These are phyloP conservation scores for Globisporangium barbulae DNA, from an alignment of 352 stramenopile species.

Conservation along the genomic window DNA sequence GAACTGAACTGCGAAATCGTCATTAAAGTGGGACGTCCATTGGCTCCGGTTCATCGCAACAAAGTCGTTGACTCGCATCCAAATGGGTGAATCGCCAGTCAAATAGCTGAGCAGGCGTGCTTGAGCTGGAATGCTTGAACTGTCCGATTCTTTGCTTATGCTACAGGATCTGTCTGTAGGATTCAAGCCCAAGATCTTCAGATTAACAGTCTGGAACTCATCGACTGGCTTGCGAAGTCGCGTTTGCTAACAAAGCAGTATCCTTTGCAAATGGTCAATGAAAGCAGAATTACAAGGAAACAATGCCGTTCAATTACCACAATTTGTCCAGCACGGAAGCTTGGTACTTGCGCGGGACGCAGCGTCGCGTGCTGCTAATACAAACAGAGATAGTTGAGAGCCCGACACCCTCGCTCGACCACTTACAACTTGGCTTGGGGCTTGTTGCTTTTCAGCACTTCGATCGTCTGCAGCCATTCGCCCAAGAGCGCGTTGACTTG, in stretches of 20 bases:
- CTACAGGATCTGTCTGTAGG: not conserved
- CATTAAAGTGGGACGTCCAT: not conserved
- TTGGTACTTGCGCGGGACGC: not conserved
- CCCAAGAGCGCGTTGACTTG: conserved; percentile 9
- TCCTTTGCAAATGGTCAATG: not conserved
- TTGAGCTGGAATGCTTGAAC: not conserved
- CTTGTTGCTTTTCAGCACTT: not conserved
- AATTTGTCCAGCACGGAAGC: not conserved
- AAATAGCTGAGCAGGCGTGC: not conserved
- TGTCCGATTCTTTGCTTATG: not conserved
- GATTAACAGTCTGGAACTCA: not conserved
- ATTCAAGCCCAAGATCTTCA: not conserved
- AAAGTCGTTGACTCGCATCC: too few relatives aligned
- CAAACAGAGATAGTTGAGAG: not conserved
- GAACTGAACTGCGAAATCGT: not conserved
- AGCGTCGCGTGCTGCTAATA: not conserved
- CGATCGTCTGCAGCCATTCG: conserved; percentile 11
- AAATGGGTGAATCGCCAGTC: not conserved
- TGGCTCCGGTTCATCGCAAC: too few relatives aligned
- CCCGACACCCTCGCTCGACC: too few relatives aligned
- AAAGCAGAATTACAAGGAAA: not conserved
- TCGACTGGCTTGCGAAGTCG: not conserved
- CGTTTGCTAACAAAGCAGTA: not conserved
- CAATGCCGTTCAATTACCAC: conserved; percentile 2
- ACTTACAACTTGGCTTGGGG: conserved; percentile 24